Base-by-base conservation (phyloP, 768 basidiomycete genomes). In the Leccinellum rugosiceps region DNA sequence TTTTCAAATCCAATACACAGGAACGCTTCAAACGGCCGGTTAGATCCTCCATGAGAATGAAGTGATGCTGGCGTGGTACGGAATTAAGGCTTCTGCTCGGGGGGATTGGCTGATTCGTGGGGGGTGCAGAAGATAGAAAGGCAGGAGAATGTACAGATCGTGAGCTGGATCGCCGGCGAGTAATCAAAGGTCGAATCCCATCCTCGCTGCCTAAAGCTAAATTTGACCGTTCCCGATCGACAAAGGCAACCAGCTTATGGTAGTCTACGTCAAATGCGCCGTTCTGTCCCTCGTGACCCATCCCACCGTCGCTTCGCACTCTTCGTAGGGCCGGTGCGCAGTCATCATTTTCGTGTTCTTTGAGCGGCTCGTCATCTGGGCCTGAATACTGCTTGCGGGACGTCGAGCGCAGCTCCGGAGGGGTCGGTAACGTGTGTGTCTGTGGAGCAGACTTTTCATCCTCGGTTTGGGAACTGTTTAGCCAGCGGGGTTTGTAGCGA, bases 21-120 rank as follows among this genome's bases (percentile, higher is more conserved):
- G 97, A 92, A 50, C 82, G 83, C 73, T 90, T 95, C 67, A 97
- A 73, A 32, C 90, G 79, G 25, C 97, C 97, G 3, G 97, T 99
- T 49, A 99, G 77, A 68, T 99, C 97, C 74, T 99, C 97, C 94
- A 99, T 97, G 64, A 98, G 82, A 65, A 99, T 97, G 69, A 98
- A 99, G 70, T 98, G 90, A 68, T 97, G 94, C 73, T 97, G 95
- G 13, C 96, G 85, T 7, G 93, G 86, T 48, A 88, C 76, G 48
- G 78, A 70, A 32, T 78, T 73, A 52, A 82, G 75, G 13, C 63
- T 53, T 56, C 78, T 78, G 58, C 69, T 73, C 54, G 78, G 73
- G 43, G 70, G 60, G 53, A 52, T 72, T 55, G 62, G 60, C 72
- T 71, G 71, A 54, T 66, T 68, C 8, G 69, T 60, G 31, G 54